Conservation (phyloP, 176 grass and related monocot species). For the Tillandsia fasciculata region DNA sequence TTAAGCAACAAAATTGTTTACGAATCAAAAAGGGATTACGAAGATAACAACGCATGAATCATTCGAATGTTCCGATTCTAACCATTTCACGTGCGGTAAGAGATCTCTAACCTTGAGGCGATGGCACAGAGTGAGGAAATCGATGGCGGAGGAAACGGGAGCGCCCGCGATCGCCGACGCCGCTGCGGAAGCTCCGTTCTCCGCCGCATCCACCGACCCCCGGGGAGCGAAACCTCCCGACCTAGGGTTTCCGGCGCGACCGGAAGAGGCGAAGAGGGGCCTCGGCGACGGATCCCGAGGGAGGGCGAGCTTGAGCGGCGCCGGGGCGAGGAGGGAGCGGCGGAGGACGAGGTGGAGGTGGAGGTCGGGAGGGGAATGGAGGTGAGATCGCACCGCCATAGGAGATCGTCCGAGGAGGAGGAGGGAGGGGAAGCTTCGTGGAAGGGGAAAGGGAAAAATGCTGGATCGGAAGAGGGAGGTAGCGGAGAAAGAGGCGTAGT, state of each 20-base stretch:
- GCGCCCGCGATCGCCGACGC: conserved; percentile 13
- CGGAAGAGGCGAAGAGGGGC: conserved; percentile 14
- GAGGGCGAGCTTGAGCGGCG: conserved; percentile 7
- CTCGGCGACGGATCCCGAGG: conserved; percentile 6
- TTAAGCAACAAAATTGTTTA: too few species aligned
- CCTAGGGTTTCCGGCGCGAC: conserved; percentile 18
- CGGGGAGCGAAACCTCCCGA: conserved; percentile 26
- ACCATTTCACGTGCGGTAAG: background rate
- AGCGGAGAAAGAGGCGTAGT: conserved; percentile 14
- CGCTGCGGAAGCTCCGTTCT: conserved; percentile 19
- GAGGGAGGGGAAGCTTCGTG: background rate
- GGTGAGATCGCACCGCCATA: conserved; percentile 48
- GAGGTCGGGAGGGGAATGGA: conserved; percentile 19
- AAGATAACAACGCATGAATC: too few species aligned
- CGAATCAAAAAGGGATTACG: too few species aligned
- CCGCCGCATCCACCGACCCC: conserved; percentile 20
- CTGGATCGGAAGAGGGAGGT: conserved; percentile 10
- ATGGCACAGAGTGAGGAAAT: conserved; percentile 91
- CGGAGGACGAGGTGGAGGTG: conserved; percentile 21
- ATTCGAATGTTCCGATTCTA: too few species aligned
- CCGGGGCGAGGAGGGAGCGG: conserved; percentile 25
- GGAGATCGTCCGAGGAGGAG: background rate
- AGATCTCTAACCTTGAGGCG: conserved; percentile 62
- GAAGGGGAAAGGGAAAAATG: conserved; percentile 5
- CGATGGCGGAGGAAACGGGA: conserved; percentile 58